Percentiles rank a stretch among this genome's conserved stretches.
Evolutionary conservation across 768 basidiomycete species (phyloP).

Genomic region (Hortiboletus campestris): DNA sequence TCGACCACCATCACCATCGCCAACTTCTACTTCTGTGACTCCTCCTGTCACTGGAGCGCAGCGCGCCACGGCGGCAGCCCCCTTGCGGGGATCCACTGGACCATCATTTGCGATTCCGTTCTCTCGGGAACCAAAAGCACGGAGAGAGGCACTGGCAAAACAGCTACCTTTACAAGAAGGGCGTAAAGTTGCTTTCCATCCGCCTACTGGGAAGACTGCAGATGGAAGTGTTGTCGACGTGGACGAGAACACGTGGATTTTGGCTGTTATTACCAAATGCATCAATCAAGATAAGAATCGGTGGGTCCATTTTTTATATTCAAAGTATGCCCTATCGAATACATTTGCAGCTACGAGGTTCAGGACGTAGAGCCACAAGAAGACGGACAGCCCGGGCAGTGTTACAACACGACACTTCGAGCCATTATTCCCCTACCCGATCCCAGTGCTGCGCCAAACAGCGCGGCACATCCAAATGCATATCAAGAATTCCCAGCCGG

Average conservation of each 20-base stretch:
- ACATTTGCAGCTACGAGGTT: conserved; percentile 66
- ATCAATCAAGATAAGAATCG: conserved; percentile 71
- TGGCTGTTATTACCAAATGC: conserved; percentile 71
- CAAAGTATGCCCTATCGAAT: not conserved
- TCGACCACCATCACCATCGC: conserved; percentile 64
- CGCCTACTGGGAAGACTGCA: conserved; percentile 53
- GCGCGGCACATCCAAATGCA: conserved; percentile 60
- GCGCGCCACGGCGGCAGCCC: conserved; percentile 12
- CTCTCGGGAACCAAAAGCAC: conserved; percentile 64
- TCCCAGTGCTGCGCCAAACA: conserved; percentile 53
- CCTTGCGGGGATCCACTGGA: conserved; percentile 56
- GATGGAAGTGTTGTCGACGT: conserved; percentile 49
- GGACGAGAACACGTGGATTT: conserved; percentile 65
- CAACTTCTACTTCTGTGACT: conserved; percentile 45
- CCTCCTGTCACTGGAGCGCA: conserved; percentile 23
- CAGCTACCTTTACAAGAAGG: conserved; percentile 71
- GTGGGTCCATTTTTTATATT: conserved; percentile 31
- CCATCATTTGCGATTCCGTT: conserved; percentile 49
- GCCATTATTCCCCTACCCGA: conserved; percentile 82
- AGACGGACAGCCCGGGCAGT: conserved; percentile 68
- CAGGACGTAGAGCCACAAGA: conserved; percentile 84
- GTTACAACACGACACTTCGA: conserved; percentile 66
- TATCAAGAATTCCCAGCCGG: conserved; percentile 73
- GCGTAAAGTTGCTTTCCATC: conserved; percentile 81
- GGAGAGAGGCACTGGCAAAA: conserved; percentile 57